phyloP scores from a whole-genome alignment of 2,329 filamentous ascomycete species.

The Escovopsis sp. region DNA sequence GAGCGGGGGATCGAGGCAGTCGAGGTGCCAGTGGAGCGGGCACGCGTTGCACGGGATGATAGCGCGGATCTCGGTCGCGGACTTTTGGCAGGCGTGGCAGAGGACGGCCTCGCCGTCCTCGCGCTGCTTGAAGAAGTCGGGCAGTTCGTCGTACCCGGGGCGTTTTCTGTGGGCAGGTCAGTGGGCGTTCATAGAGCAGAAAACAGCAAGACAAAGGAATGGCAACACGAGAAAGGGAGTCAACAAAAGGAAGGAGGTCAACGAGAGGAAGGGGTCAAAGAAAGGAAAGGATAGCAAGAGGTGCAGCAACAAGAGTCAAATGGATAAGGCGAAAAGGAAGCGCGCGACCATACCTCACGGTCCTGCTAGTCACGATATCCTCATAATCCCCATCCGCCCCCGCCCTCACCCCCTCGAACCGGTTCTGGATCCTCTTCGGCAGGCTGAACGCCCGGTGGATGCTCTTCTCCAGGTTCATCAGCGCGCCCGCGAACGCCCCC shows the following conservation, averaged over 20 bases:
- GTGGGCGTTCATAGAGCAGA: neutral
- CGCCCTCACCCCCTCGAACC: conserved; percentile 67
- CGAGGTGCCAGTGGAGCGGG: conserved; percentile 72
- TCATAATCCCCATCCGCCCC: conserved; percentile 69
- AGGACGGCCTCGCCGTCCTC: conserved; percentile 66
- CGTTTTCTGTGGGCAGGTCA: conserved; percentile 26
- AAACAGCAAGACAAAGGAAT: neutral
- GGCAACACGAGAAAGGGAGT: neutral
- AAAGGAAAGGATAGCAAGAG: too few species aligned
- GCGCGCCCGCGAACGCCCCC: conserved; percentile 46
- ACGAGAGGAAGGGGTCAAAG: too few species aligned
- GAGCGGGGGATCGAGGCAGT: conserved; percentile 76
- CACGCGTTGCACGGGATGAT: conserved; percentile 84
- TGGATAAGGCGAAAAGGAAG: neutral
- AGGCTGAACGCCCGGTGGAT: conserved; percentile 61
- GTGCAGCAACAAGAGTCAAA: too few species aligned
- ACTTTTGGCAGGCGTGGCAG: conserved; percentile 60
- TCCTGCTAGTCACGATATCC: conserved; percentile 46
- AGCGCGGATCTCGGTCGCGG: conserved; percentile 43
- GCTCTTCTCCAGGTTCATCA: conserved; percentile 48
- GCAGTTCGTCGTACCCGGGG: conserved; percentile 41
- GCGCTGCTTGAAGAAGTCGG: conserved; percentile 52
- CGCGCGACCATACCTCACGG: conserved; percentile 44
- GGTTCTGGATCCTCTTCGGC: conserved; percentile 53
- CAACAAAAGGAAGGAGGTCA: neutral